These are phyloP conservation scores for Fraxinus excelsior DNA, from an alignment of 257 asterid species.

Conservation along the genomic window DNA sequence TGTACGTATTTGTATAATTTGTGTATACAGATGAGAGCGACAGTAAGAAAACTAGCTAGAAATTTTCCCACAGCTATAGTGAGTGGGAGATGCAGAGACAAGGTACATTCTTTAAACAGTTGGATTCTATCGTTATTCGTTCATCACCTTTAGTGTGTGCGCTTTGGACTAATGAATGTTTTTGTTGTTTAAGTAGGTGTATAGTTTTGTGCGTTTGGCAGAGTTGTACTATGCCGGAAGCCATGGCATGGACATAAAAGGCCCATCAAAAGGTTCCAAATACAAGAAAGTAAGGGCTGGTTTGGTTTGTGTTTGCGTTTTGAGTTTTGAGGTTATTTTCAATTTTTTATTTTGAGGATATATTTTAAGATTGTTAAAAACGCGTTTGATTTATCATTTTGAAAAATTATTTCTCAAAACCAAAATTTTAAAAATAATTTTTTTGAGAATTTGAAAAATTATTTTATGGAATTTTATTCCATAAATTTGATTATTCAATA, in stretches of 20 bases:
- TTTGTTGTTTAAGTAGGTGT: constrained; percentile 43
- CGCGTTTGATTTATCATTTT: too few relatives aligned
- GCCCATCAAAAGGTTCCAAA: constrained; percentile 85
- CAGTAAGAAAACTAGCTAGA: constrained; percentile 73
- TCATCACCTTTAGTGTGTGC: neutral
- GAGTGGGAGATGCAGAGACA: constrained; percentile 85
- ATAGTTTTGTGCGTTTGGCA: constrained; percentile 77
- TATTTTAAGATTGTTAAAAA: too few relatives aligned
- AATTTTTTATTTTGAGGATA: too few relatives aligned
- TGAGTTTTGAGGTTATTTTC: too few relatives aligned
- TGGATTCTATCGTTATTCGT: neutral
- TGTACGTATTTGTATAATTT: too few relatives aligned
- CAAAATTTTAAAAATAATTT: too few relatives aligned
- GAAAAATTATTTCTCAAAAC: too few relatives aligned
- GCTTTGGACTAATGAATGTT: neutral
- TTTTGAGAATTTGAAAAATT: too few relatives aligned
- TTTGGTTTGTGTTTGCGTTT: too few relatives aligned
- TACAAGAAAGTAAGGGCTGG: constrained; percentile 46
- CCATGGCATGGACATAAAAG: constrained; percentile 99
- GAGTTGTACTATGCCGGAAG: constrained; percentile 99
- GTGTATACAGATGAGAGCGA: constrained; percentile 47
- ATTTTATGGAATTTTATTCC: too few relatives aligned
- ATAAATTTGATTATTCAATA: too few relatives aligned
- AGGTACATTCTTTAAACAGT: constrained; percentile 42
- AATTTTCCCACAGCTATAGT: constrained; percentile 88